phyloP scores from a whole-genome alignment of 2,329 filamentous ascomycete genomes.

The Clarireedia hainanense region DNA sequence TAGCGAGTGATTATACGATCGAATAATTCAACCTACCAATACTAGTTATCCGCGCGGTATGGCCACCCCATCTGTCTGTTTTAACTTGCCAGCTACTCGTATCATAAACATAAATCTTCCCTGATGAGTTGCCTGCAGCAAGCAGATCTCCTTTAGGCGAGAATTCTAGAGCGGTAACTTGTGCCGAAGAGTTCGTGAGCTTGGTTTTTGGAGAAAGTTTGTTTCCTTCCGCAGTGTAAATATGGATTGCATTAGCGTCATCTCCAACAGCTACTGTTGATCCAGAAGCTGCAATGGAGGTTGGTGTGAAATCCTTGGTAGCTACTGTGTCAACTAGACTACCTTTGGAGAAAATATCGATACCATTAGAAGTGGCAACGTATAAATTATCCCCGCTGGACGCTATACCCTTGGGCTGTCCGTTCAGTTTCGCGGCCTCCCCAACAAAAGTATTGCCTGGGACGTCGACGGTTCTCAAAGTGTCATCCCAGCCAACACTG shows the following conservation, averaged over 20 bases:
- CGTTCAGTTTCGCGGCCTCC: conserved; percentile 56
- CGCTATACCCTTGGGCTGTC: conserved; percentile 72
- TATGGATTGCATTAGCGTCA: conserved; percentile 63
- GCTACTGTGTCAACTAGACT: conserved; percentile 51
- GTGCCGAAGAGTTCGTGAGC: conserved; percentile 60
- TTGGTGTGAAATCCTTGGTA: conserved; percentile 56
- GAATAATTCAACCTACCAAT: conserved; percentile 30
- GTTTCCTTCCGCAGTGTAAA: conserved; percentile 60
- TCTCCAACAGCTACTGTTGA: conserved; percentile 67
- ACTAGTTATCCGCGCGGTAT: conserved; percentile 59
- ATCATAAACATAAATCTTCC: conserved; percentile 81
- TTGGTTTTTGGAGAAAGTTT: conserved; percentile 37
- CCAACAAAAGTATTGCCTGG: conserved; percentile 69
- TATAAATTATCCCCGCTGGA: conserved; percentile 42
- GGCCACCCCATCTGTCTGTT: conserved; percentile 71
- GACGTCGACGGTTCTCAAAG: conserved; percentile 69
- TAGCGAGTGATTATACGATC: neutral
- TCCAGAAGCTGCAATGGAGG: conserved; percentile 62
- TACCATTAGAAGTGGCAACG: conserved; percentile 44
- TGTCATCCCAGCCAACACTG: conserved; percentile 92
- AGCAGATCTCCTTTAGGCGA: conserved; percentile 69
- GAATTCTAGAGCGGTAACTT: conserved; percentile 76
- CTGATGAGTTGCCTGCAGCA: conserved; percentile 73
- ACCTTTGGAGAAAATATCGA: conserved; percentile 53
- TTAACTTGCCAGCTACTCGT: conserved; percentile 59